Evolutionary conservation across 2,329 filamentous ascomycete species (phyloP).

Genomic region (Venturiaceae sp.): DNA sequence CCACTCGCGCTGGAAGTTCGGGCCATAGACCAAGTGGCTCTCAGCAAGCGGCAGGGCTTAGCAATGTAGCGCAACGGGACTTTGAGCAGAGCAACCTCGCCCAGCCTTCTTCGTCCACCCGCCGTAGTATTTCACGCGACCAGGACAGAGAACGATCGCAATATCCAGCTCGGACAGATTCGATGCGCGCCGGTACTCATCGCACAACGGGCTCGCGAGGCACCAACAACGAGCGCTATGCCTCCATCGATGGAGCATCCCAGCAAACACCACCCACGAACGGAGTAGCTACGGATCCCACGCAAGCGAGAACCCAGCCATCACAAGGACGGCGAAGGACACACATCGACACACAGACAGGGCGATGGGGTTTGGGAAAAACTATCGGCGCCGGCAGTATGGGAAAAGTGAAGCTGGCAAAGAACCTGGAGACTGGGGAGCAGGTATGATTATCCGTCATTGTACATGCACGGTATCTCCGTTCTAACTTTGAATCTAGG

Average conservation of each 20-base stretch:
- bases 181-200: constrained; percentile 33
- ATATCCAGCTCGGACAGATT: constrained; percentile 43
- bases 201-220: constrained; percentile 12
- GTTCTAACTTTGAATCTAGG: constrained; percentile 38
- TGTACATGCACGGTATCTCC: not conserved
- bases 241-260: constrained; percentile 29
- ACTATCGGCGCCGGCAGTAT: constrained; percentile 97
- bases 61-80: constrained; percentile 54
- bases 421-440: constrained; percentile 81
- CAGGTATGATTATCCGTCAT: constrained; percentile 51
- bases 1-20: constrained; percentile 27
- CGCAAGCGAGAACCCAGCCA: not conserved
- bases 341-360: constrained; percentile 76
- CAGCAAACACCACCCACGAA: constrained; percentile 23
- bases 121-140: constrained; percentile 57
- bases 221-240: constrained; percentile 31
- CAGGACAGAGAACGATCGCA: constrained; percentile 28
- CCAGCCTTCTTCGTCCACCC: constrained; percentile 40
- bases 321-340: constrained; percentile 45
- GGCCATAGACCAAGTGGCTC: constrained; percentile 17
- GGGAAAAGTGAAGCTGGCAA: constrained; percentile 96
- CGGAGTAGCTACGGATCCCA: constrained; percentile 21
- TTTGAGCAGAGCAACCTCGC: constrained; percentile 63
- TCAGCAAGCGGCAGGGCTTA: constrained; percentile 37
- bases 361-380: constrained; percentile 91